Evolutionary conservation across 257 asterid genomes (phyloP).

Genomic region (Nicotiana benthamiana): DNA sequence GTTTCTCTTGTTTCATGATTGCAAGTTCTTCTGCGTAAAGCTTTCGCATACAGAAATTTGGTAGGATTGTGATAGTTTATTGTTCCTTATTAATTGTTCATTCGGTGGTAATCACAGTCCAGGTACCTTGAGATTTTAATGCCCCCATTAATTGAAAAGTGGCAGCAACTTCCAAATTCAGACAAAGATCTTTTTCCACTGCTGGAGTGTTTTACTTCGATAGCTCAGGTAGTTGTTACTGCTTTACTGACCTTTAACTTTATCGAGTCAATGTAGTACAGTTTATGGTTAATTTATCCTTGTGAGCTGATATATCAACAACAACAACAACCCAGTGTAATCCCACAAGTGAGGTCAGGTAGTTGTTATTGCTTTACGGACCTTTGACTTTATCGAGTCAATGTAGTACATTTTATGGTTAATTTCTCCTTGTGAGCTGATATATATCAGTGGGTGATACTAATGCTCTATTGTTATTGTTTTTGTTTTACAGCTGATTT

Average conservation of each 20-base stretch:
- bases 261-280: not conserved
- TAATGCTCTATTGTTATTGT: too few species aligned
- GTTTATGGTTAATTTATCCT: too few species aligned
- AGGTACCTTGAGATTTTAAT: constrained; percentile 79
- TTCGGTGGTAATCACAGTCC: constrained; percentile 49
- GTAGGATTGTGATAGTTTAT: constrained; percentile 5
- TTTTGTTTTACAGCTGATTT: too few species aligned
- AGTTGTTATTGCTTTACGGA: not conserved
- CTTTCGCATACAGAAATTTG: not conserved
- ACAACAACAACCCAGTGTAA: too few species aligned
- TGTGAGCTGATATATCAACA: too few species aligned
- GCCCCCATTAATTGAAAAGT: constrained; percentile 94
- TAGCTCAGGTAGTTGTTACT: constrained; percentile 60
- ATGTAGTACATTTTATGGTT: too few species aligned
- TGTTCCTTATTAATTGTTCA: not conserved
- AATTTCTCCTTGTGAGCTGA: too few species aligned
- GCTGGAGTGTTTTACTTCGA: constrained; percentile 94
- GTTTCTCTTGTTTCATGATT: not conserved
- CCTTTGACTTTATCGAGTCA: not conserved
- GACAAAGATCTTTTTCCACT: constrained; percentile 96
- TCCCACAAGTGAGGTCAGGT: constrained; percentile 33
- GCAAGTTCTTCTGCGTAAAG: too few species aligned
- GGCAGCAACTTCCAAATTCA: constrained; percentile 91
- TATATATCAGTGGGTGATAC: too few species aligned
- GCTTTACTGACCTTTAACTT: not conserved